Percentiles rank a stretch among this genome's conserved stretches.
phyloP scores from a whole-genome alignment of 2,329 filamentous ascomycete species.

The Chaetomium globosum region DNA sequence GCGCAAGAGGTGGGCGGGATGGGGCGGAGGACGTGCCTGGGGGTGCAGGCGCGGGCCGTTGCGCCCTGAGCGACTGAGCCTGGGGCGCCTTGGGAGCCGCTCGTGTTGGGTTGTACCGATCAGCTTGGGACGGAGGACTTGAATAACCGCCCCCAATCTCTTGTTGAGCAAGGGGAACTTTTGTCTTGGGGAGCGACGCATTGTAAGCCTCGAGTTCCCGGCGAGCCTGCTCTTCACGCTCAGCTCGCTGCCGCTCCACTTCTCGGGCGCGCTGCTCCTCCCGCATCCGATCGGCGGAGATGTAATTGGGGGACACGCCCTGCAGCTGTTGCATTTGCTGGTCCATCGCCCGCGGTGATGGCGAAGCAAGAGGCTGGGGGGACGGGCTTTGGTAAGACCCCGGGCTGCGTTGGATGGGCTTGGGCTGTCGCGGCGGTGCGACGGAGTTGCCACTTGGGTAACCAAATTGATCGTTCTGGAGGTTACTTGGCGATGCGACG shows the following conservation, averaged over 20 bases:
- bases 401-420: slow-evolving; percentile 53
- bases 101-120: slow-evolving; percentile 82
- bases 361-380: slow-evolving; percentile 41
- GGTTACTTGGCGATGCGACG: slow-evolving; percentile 60
- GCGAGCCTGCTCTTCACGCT: slow-evolving; percentile 67
- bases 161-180: slow-evolving; percentile 80
- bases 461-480: slow-evolving; percentile 65
- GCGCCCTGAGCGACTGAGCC: slow-evolving; percentile 63
- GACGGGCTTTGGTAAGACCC: slow-evolving; percentile 47
- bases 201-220: slow-evolving; percentile 88
- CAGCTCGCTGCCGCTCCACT: slow-evolving; percentile 58
- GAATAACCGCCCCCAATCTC: slow-evolving; percentile 79
- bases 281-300: slow-evolving; percentile 53
- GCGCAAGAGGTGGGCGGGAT: slow-evolving; percentile 51
- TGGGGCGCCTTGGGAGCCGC: slow-evolving; percentile 71
- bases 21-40: slow-evolving; percentile 45
- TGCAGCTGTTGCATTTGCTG: slow-evolving; percentile 57
- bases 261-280: slow-evolving; percentile 66
- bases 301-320: slow-evolving; percentile 58
- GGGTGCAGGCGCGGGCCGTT: slow-evolving; percentile 78
- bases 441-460: slow-evolving; percentile 62
- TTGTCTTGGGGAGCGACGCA: slow-evolving; percentile 80
- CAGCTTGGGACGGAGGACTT: slow-evolving; percentile 49
- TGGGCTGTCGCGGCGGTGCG: slow-evolving; percentile 69
- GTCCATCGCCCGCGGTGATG: slow-evolving; percentile 51